Evolutionary conservation across 495 filamentous ascomycete species (phyloP), one percentile per base, ranked within the genome.

Genomic region (Penicillium paxilli): DNA sequence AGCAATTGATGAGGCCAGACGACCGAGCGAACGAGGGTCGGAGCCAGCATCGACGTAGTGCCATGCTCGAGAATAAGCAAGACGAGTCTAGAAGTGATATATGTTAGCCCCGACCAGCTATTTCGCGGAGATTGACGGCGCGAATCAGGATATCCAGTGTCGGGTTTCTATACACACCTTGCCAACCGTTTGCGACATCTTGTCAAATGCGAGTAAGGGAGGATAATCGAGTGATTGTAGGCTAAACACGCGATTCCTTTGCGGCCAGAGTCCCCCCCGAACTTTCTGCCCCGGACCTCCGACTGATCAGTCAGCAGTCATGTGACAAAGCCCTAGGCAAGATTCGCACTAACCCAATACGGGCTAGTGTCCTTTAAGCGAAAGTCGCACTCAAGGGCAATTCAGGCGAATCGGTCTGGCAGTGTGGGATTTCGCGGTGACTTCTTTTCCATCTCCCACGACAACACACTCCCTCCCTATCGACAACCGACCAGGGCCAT

Each of bases 21-120:
- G 92, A 50, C 94, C 94, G 23, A 98, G 87, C 32, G 73, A 71
- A 41, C 71, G 70, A 32, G 66, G 49, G 54, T 75, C 68, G 16
- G 73, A 58, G 77, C 89, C 75, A 78, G 97, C 80, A 79, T 88
- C 84, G 63, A 89, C 67, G 73, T 88, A 84, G 76, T 99, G 95
- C 94, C 94, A 99, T 73, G 84, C 80, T 47, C 94, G 88, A 44
- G 91, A 89, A 82, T 97, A 99, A 75, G 94, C 95, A 48, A 98
- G 88, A 63, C 90, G 87, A 37, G 94, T 98, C 95, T 98, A 17
- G 28, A n/a, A 41, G 17, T 23, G 23, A 40, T 44, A 54, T 38
- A 21, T 40, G 17, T 45, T 38, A 56, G 47, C 30, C 25, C 28
- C 9, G n/a, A 21, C 4, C 8, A 11, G 30, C 22, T 24, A 19